Evolutionary conservation across 371 early-diverging fungal species (phyloP), one percentile per base, ranked within the genome.

Genomic region (Actinomortierella wolfii): DNA sequence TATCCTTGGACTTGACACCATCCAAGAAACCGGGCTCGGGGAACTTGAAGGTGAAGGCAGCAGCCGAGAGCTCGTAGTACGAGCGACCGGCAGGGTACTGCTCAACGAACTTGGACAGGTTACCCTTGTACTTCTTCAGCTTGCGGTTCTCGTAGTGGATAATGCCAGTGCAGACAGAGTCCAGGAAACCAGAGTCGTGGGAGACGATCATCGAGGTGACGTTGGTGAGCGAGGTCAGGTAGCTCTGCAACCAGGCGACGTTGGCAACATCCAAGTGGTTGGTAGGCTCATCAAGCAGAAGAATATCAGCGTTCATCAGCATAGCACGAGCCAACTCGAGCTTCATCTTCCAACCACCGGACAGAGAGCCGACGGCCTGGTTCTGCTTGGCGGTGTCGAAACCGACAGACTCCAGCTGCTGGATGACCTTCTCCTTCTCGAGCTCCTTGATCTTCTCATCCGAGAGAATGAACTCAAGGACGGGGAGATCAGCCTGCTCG

Each of bases 281-380:
- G 62, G 95, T 95, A 59, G 96, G 96, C 81, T 95, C 96, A 73
- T 95, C 96, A 60, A 95, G 76, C 59, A 95, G 79, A 59, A 95
- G 79, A 59, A 95, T 89, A 77, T 94, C 93, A 50, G 94, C 92
- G 59, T 91, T 86, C 76, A 84, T 76, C 64, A 92, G 79, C 87
- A 91, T 92, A 49, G 93, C 90, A 78, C 90, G 84, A 51, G 92
- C 92, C 67, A 95, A 86, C 76, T 88, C 92, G 47, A 93, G 78
- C 85, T 92, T 90, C 89, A 91, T 93, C 83, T 92, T 92, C 91
- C 92, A 92, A 66, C 94, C 94, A 81, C 94, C 94, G 61, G 77
- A 80, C 18, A 95, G 84, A 54, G 86, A 83, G 55, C 86, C 86
- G 71, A 92, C 87, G 51, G 88, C 75, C 66, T 86, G 83, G 50